Percentiles rank a stretch among this genome's conserved stretches.
phyloP scores from a whole-genome alignment of 805 yeast genomes.

The Spathaspora passalidarum region DNA sequence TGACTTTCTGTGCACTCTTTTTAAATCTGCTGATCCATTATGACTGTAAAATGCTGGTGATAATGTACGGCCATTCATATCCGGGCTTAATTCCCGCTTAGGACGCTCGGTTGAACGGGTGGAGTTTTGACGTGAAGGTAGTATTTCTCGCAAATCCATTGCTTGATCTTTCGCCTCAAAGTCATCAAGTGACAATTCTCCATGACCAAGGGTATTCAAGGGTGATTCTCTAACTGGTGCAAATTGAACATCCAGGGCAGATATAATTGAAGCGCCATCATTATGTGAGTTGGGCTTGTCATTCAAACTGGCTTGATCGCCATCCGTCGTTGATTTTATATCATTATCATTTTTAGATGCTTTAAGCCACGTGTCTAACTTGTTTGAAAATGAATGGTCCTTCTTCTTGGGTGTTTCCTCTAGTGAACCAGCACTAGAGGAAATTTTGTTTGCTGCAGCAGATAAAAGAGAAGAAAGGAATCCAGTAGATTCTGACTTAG shows the following conservation, averaged over 20 bases:
- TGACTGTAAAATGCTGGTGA: no score
- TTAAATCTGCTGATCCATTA: conserved; percentile 6
- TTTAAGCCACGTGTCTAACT: conserved; percentile 23
- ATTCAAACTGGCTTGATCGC: neutral
- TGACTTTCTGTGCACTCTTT: conserved; percentile 20
- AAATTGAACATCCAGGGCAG: conserved; percentile 37
- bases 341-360: conserved; percentile 10
- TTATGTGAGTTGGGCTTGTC: neutral
- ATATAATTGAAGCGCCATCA: conserved; percentile 2
- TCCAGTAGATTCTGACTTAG: conserved; percentile 23
- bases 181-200: conserved; percentile 32
- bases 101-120: neutral
- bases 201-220: conserved; percentile 47
- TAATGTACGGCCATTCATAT: conserved; percentile 11
- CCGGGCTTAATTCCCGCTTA: conserved; percentile 17
- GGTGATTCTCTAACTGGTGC: conserved; percentile 47
- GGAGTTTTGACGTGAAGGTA: neutral
- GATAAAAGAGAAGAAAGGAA: conserved; percentile 42
- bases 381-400: conserved; percentile 18
- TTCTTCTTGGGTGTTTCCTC: conserved; percentile 9
- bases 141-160: no score
- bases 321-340: conserved; percentile 2
- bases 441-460: conserved; percentile 29
- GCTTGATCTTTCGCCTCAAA: conserved; percentile 6
- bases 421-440: conserved; percentile 2